Conservation (phyloP, 192 early-diverging fungal species). For the Coemansia sp. region DNA sequence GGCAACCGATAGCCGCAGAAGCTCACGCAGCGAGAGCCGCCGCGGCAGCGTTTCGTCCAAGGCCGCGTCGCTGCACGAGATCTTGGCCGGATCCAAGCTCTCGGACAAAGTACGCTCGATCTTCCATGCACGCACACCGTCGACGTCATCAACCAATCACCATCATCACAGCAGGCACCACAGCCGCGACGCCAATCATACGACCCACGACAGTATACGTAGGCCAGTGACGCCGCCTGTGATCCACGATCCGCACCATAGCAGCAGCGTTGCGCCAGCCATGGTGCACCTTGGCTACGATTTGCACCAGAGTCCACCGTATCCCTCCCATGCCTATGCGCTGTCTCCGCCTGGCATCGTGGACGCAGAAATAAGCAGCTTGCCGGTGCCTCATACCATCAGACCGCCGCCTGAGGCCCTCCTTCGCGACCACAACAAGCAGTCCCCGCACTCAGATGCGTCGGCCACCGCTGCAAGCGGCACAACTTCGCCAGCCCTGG, state of each 20-base stretch:
- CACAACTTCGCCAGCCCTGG: neutral
- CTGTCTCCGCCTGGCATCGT: neutral
- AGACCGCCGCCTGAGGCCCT: constrained; percentile 6
- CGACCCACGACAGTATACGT: neutral
- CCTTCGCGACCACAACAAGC: constrained; percentile 5
- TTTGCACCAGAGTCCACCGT: neutral
- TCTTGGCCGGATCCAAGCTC: constrained; percentile 16
- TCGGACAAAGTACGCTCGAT: constrained; percentile 42
- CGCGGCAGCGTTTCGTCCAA: constrained; percentile 1
- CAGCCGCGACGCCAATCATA: neutral
- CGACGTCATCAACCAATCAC: neutral
- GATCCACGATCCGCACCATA: neutral
- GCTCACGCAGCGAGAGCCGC: neutral
- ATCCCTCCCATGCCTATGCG: neutral
- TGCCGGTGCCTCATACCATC: neutral
- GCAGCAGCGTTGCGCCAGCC: neutral
- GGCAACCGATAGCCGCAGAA: neutral
- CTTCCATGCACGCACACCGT: constrained; percentile 29
- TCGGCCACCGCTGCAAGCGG: neutral
- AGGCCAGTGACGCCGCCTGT: constrained; percentile 4
- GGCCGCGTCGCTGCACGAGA: constrained; percentile 16
- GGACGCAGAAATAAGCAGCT: neutral
- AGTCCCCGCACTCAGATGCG: neutral
- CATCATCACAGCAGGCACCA: neutral
- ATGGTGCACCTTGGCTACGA: neutral